Percentiles rank a stretch among this genome's conserved stretches.
phyloP scores from a whole-genome alignment of 2,329 filamentous ascomycete species.

The Coniochaeta hoffmannii region DNA sequence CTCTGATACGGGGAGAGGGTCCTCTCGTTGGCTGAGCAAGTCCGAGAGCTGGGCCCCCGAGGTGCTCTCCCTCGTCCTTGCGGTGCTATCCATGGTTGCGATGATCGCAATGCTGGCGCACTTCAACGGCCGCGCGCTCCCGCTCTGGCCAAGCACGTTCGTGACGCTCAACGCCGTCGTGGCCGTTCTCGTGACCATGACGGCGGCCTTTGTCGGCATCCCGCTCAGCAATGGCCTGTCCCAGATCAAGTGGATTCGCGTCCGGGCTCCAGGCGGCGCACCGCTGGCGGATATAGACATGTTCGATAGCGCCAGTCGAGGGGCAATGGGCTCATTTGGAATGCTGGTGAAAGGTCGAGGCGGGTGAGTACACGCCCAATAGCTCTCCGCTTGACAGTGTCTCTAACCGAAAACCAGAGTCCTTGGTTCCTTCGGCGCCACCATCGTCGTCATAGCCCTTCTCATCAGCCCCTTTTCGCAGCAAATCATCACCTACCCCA shows the following conservation, averaged over 20 bases:
- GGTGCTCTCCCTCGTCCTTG: conserved; percentile 16
- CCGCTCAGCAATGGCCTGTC: conserved; percentile 22
- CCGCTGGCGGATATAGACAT: conserved; percentile 23
- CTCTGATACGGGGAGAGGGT: no score
- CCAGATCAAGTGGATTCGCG: conserved; percentile 25
- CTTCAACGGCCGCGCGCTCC: conserved; percentile 19
- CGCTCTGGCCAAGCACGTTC: conserved; percentile 20
- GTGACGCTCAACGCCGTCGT: conserved; percentile 26
- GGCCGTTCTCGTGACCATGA: conserved; percentile 21
- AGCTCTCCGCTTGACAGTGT: background rate
- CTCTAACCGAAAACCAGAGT: conserved; percentile 2
- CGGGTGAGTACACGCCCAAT: conserved; percentile 14
- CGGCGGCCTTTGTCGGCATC: conserved; percentile 20
- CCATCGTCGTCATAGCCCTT: conserved; percentile 19
- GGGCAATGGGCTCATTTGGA: conserved; percentile 20
- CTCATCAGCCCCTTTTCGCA: conserved; percentile 23
- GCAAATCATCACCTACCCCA: conserved; percentile 22
- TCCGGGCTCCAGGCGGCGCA: conserved; percentile 18
- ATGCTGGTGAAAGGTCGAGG: conserved; percentile 18
- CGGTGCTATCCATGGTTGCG: conserved; percentile 17
- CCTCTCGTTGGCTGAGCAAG: conserved; percentile 6
- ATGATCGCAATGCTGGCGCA: conserved; percentile 21
- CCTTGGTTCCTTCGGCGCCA: conserved; percentile 19
- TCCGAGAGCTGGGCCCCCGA: conserved; percentile 20
- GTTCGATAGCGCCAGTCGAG: conserved; percentile 25